Evolutionary conservation across 164 flowering plant species (phyloP), one percentile per base, ranked within the genome.

Genomic region (Annona squamosa): DNA sequence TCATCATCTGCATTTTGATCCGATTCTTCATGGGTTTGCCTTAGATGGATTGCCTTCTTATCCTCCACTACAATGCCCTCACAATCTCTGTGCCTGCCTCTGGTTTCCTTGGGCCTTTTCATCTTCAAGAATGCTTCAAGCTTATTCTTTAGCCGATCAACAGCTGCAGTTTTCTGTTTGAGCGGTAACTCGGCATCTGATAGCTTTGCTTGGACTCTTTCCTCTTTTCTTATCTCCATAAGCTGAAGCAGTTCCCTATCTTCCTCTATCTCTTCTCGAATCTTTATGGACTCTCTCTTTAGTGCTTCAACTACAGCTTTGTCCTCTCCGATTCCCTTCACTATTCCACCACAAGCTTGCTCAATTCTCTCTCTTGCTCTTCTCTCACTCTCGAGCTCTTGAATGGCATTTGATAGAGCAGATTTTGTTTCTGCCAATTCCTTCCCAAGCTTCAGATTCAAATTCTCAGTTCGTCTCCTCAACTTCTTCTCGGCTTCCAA

Each of bases 221-320:
- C 97, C 81, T 91, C 97, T 0, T 90, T 84, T 80, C 87, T 74
- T 13, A 87, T 83, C 70, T 95, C 91, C 1, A 94, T 94, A 7
- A 90, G 69, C 48, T 88, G 97, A 77, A 90, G 91, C 99, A 89
- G 90, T 75, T 90, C 92, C 67, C 95, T 81, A 79, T 94, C 99
- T 73, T 86, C 83, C 71, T 89, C 97, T n/a, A 91, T 86, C 72
- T 95, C 97, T 76, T 89, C 92, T 4, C 82, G 77, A 47, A 81
- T 86, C 76, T 82, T 84, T 0, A 69, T 85, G 0, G 95, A 83
- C 57, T 88, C 97, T 69, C 85, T 85, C 81, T 86, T 87, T 72
- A 90, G 44, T 73, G 82, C 87, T 75, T 90, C 93, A 0, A 84
- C 90, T 71, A 87, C 82, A 3, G 84, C 91, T 73, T 84, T 83